A percentile compares a stretch with the other conserved stretches of the same genome.
Conservation (phyloP, 2,329 filamentous ascomycete species). For the Pseudogymnoascus pannorum region DNA sequence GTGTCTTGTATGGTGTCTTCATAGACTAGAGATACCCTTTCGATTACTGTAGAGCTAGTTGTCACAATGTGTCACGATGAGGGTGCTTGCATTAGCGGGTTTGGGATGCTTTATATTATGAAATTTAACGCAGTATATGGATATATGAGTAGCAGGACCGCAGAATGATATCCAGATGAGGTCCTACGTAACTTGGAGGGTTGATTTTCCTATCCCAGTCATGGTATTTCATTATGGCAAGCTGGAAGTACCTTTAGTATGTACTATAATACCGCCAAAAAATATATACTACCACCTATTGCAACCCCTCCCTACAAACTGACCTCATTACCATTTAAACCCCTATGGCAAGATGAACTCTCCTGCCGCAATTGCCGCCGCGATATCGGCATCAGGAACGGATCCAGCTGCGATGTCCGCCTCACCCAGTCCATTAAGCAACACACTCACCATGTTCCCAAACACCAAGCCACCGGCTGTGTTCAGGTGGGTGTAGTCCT, state of each 20-base stretch:
- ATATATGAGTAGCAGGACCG: background rate
- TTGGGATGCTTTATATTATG: background rate
- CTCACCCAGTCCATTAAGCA: conserved; percentile 22
- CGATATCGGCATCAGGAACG: conserved; percentile 14
- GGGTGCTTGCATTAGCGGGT: background rate
- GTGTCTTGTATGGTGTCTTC: background rate
- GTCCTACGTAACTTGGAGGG: background rate
- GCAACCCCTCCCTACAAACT: background rate
- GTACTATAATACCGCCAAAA: background rate
- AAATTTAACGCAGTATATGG: background rate
- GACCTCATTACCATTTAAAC: background rate
- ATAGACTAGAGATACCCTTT: background rate
- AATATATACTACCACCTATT: background rate
- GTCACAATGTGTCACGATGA: background rate
- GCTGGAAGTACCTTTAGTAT: background rate
- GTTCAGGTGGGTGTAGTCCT: conserved; percentile 45
- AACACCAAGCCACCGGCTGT: conserved; percentile 38
- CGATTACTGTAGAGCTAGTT: background rate
- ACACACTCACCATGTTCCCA: conserved; percentile 38
- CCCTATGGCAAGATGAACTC: conserved; percentile 13
- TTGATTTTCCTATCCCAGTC: background rate
- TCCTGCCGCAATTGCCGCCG: conserved; percentile 13
- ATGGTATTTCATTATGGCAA: no score
- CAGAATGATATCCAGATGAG: background rate
- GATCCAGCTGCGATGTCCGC: conserved; percentile 9